phyloP scores from a whole-genome alignment of 2,329 filamentous ascomycete species.

The Aureobasidium vineae region DNA sequence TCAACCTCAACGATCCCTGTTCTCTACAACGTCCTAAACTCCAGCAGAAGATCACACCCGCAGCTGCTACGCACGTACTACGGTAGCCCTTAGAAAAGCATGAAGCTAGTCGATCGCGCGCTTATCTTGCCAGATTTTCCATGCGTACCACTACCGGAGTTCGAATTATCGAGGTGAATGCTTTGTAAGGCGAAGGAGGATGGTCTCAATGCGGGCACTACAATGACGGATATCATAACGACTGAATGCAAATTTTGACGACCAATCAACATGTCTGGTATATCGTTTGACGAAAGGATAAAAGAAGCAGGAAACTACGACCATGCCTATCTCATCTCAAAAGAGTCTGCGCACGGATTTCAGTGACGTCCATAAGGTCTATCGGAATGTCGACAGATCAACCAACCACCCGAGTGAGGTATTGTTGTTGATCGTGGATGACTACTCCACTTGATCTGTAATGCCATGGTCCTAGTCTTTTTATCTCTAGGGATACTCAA shows the following conservation, averaged over 20 bases:
- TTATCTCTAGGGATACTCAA: no score
- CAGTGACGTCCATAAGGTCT: background rate
- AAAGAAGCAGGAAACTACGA: no score
- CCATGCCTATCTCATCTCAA: background rate
- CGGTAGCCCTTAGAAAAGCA: background rate
- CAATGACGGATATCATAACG: background rate
- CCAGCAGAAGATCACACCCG: background rate
- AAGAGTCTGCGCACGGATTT: background rate
- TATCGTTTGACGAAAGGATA: no score
- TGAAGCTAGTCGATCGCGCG: background rate
- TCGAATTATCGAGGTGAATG: no score
- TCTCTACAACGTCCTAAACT: background rate
- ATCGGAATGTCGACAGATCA: background rate
- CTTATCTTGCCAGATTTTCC: background rate
- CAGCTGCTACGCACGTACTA: background rate
- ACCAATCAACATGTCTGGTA: no score
- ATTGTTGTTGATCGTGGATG: no score
- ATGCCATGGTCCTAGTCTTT: no score
- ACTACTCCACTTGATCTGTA: no score
- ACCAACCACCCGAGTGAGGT: background rate
- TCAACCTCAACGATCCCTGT: background rate
- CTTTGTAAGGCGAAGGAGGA: no score
- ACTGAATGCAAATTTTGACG: background rate
- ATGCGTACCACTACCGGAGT: no score
- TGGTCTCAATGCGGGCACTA: background rate